Percentiles rank a stretch among this genome's conserved stretches.
These are phyloP conservation scores for Cicer bijugum DNA, from an alignment of 306 rosid species.

Conservation along the genomic window DNA sequence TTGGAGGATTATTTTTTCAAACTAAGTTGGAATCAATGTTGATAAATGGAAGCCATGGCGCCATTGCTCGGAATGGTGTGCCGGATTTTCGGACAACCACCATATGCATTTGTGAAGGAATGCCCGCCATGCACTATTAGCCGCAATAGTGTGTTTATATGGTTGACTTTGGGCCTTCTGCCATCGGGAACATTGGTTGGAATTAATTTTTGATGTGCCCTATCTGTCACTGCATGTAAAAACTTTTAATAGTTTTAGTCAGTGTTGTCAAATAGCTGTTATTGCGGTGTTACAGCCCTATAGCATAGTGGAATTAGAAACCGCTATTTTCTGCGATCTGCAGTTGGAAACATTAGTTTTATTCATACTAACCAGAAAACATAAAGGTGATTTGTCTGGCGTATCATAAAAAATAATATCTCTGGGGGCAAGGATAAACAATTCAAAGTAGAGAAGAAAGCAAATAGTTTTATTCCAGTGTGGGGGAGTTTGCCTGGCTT, in stretches of 20 bases:
- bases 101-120: too few species aligned
- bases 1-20: constrained; percentile 9
- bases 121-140: too few species aligned
- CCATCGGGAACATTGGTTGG: not conserved
- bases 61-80: too few species aligned
- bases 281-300: too few species aligned
- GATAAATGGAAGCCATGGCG: too few species aligned
- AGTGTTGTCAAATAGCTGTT: too few species aligned
- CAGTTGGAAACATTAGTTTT: too few species aligned
- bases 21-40: not conserved
- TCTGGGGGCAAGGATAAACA: constrained; percentile 23
- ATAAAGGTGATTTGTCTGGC: constrained; percentile 15
- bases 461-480: constrained; percentile 32
- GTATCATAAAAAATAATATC: not conserved
- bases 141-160: too few species aligned
- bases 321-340: too few species aligned
- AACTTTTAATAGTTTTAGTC: constrained; percentile 5
- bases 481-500: constrained; percentile 10
- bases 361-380: constrained; percentile 28
- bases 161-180: too few species aligned
- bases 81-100: too few species aligned
- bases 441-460: constrained; percentile 22
- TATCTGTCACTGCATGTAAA: constrained; percentile 1
- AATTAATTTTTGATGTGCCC: constrained; percentile 29
- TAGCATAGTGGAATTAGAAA: too few species aligned